A percentile compares a stretch with the other conserved stretches of the same genome.
phyloP scores from a whole-genome alignment of 192 early-diverging fungal species.

The Chytriomyces sp. region DNA sequence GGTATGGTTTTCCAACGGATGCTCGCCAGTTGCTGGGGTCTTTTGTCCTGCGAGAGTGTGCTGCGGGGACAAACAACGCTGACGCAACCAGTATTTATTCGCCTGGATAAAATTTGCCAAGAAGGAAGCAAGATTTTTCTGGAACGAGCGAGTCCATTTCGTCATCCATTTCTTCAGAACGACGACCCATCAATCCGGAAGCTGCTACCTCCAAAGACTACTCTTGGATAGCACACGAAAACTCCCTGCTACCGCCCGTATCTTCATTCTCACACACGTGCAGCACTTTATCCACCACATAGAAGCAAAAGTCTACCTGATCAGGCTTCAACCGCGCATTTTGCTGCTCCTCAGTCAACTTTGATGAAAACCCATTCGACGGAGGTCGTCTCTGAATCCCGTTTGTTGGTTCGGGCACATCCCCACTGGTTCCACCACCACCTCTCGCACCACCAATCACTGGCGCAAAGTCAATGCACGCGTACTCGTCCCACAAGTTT shows the following conservation, averaged over 20 bases:
- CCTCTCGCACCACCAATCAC: slow-evolving; percentile 47
- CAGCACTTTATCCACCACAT: slow-evolving; percentile 47
- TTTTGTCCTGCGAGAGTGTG: no score
- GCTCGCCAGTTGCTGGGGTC: no score
- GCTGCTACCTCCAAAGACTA: no score
- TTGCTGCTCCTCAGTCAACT: not conserved
- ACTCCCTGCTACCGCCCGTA: not conserved
- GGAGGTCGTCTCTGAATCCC: not conserved
- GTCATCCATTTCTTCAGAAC: no score
- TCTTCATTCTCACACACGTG: slow-evolving; percentile 39
- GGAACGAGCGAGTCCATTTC: no score
- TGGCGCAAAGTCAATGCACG: slow-evolving; percentile 50
- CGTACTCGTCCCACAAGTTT: slow-evolving; percentile 48
- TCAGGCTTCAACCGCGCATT: slow-evolving; percentile 33
- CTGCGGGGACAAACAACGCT: no score
- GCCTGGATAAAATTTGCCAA: no score
- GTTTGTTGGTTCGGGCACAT: not conserved
- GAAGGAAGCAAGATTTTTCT: no score
- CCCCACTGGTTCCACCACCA: not conserved
- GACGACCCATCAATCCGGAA: no score
- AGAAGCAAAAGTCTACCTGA: slow-evolving; percentile 51
- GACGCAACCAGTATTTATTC: no score
- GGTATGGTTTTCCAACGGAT: no score
- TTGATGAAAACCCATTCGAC: not conserved
- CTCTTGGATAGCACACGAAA: not conserved